These are phyloP conservation scores for Trichoderma aggressivum DNA, from an alignment of 2,329 filamentous ascomycete genomes.

Conservation along the genomic window DNA sequence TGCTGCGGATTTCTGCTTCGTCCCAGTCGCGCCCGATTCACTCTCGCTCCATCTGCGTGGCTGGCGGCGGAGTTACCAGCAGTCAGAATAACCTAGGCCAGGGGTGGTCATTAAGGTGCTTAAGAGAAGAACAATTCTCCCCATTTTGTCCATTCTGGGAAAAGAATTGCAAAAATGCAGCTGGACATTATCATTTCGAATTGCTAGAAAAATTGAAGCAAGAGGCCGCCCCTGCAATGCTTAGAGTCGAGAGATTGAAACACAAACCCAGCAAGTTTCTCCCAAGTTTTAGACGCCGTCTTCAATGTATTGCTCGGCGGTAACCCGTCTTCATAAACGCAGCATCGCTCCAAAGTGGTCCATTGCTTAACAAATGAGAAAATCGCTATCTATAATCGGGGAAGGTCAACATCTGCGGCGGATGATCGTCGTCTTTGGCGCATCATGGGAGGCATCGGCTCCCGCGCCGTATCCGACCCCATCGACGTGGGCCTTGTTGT, in stretches of 20 bases:
- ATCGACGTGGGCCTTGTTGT: conserved; percentile 29
- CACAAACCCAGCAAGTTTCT: neutral
- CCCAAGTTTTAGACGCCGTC: conserved; percentile 6
- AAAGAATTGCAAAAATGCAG: neutral
- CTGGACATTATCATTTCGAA: neutral
- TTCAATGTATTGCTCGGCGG: neutral
- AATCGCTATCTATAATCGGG: conserved; percentile 31
- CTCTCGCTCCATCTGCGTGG: neutral
- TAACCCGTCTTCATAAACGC: neutral
- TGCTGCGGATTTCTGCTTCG: neutral
- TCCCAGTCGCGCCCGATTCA: neutral
- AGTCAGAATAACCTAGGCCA: neutral
- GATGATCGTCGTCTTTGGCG: conserved; percentile 39
- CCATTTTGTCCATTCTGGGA: neutral
- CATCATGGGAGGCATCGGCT: conserved; percentile 25
- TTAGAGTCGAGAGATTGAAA: neutral
- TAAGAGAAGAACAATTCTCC: neutral
- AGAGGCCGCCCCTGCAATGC: neutral
- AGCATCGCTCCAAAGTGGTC: neutral
- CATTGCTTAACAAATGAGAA: neutral
- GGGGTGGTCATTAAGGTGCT: neutral
- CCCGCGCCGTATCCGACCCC: conserved; percentile 32
- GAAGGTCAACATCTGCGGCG: conserved; percentile 37
- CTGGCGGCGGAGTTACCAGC: conserved; percentile 3
- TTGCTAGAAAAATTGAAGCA: neutral